phyloP scores from a whole-genome alignment of 2,329 filamentous ascomycete genomes.

The Calonectria montana region DNA sequence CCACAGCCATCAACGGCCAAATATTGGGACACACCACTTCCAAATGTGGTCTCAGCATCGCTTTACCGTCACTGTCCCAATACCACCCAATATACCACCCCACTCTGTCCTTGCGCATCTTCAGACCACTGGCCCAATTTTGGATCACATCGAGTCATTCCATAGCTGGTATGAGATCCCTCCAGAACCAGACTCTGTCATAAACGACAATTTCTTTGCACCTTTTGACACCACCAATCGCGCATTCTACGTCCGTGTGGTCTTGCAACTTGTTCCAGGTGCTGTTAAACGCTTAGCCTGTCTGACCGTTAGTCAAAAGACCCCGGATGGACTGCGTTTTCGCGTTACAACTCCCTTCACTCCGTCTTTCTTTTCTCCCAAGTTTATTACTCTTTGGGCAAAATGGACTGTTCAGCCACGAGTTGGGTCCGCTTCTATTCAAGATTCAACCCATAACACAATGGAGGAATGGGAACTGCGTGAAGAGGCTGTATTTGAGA shows the following conservation, averaged over 20 bases:
- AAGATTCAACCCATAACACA: not conserved
- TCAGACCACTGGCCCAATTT: not conserved
- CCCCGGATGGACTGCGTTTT: not conserved
- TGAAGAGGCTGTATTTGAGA: slow-evolving; percentile 6
- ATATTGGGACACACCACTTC: not conserved
- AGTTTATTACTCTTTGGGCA: not conserved
- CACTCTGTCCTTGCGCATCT: not conserved
- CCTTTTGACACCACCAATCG: not conserved
- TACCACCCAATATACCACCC: slow-evolving; percentile 4
- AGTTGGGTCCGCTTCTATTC: not conserved
- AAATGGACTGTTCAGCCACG: slow-evolving; percentile 1
- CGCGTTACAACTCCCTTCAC: not conserved
- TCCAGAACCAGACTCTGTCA: not conserved
- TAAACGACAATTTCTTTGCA: not conserved
- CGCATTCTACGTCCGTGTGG: not conserved
- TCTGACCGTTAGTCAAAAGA: not conserved
- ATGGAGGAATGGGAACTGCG: not conserved
- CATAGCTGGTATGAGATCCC: slow-evolving; percentile 5
- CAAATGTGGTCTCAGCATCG: slow-evolving; percentile 5
- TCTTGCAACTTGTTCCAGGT: not conserved
- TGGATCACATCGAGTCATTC: slow-evolving; percentile 5
- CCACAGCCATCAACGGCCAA: not conserved
- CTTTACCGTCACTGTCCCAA: not conserved
- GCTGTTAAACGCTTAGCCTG: not conserved
- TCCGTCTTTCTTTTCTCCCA: not conserved